Percentiles rank a stretch among this genome's conserved stretches.
Conservation (phyloP, 2,329 filamentous ascomycete genomes). For the Trichoderma atroviride region DNA sequence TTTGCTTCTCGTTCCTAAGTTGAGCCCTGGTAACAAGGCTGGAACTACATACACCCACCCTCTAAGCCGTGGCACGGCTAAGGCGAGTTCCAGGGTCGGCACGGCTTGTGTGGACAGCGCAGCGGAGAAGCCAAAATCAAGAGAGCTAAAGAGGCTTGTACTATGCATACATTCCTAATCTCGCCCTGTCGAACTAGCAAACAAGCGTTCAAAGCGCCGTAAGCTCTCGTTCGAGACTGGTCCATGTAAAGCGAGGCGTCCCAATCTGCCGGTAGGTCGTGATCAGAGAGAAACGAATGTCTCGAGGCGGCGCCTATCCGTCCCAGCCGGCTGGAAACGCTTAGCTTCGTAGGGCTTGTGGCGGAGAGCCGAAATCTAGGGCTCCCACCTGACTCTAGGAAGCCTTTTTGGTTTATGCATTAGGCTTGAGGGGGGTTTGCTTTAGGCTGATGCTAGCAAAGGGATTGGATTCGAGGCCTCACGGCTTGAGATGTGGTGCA, state of each 20-base stretch:
- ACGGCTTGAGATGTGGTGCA: not conserved
- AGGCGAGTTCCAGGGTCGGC: not conserved
- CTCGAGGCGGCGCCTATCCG: slow-evolving; percentile 9
- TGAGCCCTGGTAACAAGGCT: slow-evolving; percentile 15
- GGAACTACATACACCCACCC: slow-evolving; percentile 5
- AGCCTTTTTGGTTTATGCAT: not conserved
- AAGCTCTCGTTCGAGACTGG: slow-evolving; percentile 13
- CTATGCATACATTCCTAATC: not conserved
- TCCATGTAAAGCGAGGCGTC: not conserved
- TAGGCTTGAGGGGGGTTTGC: slow-evolving; percentile 4
- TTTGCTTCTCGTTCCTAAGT: not conserved
- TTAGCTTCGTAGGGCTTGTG: slow-evolving; percentile 24
- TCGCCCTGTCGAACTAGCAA: not conserved
- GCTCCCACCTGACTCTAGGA: not conserved
- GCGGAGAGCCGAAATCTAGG: not conserved
- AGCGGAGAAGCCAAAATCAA: not conserved
- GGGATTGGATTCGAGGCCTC: not conserved
- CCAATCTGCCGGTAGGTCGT: slow-evolving; percentile 11
- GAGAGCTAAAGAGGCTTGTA: not conserved
- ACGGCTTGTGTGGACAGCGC: not conserved
- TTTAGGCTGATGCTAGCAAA: not conserved
- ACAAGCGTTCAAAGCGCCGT: not conserved
- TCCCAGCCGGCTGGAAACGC: slow-evolving; percentile 17
- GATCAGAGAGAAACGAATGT: not conserved
- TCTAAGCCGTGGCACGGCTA: not conserved